Evolutionary conservation across 2,329 filamentous ascomycete species (phyloP).

Genomic region (Hypocrella siamensis): DNA sequence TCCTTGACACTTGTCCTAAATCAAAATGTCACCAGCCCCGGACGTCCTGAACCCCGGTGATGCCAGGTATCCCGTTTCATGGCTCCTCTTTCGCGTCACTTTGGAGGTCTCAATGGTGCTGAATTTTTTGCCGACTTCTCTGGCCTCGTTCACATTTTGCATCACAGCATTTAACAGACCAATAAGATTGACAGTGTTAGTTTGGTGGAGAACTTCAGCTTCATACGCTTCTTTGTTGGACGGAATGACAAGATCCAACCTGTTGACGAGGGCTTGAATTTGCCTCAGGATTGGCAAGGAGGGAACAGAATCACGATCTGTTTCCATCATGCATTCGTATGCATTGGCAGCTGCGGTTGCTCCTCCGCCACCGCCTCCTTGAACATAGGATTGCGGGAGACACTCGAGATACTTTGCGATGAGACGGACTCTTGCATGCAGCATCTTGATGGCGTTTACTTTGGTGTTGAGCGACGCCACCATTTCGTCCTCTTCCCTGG

Average conservation of each 20-base stretch:
- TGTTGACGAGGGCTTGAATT: conserved; percentile 71
- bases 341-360: no score
- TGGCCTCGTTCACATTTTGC: conserved; percentile 52
- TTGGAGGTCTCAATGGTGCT: conserved; percentile 34
- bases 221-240: conserved; percentile 49
- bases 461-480: conserved; percentile 63
- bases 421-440: conserved; percentile 61
- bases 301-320: conserved; percentile 15
- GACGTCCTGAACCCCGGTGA: conserved; percentile 11
- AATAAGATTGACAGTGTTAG: conserved; percentile 71
- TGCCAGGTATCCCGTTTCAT: conserved; percentile 7
- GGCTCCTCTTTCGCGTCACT: conserved; percentile 6
- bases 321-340: no score
- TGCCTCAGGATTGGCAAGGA: conserved; percentile 70
- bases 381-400: conserved; percentile 52
- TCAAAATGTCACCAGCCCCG: conserved; percentile 15
- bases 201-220: conserved; percentile 57
- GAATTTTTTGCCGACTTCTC: conserved; percentile 64
- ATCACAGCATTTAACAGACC: conserved; percentile 62
- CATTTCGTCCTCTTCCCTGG: conserved; percentile 43
- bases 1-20: conserved; percentile 9
- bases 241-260: conserved; percentile 68
- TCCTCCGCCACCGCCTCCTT: neutral
- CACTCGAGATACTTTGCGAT: conserved; percentile 62
- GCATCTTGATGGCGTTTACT: conserved; percentile 85